Conservation (phyloP, 2,329 filamentous ascomycete genomes). For the Blastomyces silverae region DNA sequence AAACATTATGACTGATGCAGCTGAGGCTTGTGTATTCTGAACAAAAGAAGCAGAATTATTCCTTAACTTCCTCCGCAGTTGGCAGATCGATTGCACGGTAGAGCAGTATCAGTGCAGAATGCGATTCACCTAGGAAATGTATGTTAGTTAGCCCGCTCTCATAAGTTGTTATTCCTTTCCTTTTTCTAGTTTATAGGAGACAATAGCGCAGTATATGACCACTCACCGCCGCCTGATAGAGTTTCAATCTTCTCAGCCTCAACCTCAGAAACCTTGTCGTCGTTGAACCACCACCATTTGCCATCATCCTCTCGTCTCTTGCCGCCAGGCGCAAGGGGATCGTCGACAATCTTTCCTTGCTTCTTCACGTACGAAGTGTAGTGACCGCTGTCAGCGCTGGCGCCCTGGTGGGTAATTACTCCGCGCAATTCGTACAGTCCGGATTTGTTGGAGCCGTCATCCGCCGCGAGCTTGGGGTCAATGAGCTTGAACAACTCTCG, state of each 20-base stretch:
- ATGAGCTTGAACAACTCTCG: constrained; percentile 79
- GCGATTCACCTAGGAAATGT: constrained; percentile 40
- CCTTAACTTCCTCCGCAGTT: constrained; percentile 35
- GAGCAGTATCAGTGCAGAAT: constrained; percentile 47
- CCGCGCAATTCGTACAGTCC: constrained; percentile 92
- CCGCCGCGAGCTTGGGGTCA: constrained; percentile 63
- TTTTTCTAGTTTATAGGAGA: constrained; percentile 15
- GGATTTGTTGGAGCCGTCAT: constrained; percentile 83
- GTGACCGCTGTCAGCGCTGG: constrained; percentile 93
- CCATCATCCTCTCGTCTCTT: constrained; percentile 76
- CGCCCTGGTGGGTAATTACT: constrained; percentile 92
- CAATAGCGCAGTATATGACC: constrained; percentile 3
- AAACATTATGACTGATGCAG: not conserved
- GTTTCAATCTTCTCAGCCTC: constrained; percentile 83
- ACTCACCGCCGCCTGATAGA: constrained; percentile 74
- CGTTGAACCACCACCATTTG: constrained; percentile 99
- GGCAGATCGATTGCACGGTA: constrained; percentile 47
- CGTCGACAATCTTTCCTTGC: constrained; percentile 54
- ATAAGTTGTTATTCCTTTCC: not conserved
- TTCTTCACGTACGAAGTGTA: constrained; percentile 99
- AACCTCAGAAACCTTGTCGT: constrained; percentile 93
- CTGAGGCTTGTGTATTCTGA: constrained; percentile 20
- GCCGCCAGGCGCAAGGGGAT: constrained; percentile 60
- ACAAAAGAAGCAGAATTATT: not conserved
- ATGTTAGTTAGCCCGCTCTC: constrained; percentile 20